These are phyloP conservation scores for Arthrocladium fulminans DNA, from an alignment of 2,329 filamentous ascomycete species.

Conservation along the genomic window DNA sequence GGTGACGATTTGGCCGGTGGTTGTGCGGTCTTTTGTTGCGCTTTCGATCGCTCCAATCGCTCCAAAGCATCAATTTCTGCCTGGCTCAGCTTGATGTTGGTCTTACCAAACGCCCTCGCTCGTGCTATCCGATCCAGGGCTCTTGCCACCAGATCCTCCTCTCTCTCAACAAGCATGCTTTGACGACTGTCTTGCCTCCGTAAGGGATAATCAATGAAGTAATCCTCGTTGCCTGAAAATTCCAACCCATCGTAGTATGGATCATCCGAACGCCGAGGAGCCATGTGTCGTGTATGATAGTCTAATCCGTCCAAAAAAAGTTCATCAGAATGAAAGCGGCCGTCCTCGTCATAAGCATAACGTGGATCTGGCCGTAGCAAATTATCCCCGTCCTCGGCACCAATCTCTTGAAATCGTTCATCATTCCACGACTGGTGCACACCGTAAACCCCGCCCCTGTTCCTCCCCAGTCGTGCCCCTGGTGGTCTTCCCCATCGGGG, in stretches of 20 bases:
- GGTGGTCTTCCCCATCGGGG: constrained; percentile 99
- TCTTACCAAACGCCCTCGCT: constrained; percentile 65
- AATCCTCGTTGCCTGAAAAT: constrained; percentile 39
- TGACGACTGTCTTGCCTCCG: constrained; percentile 23
- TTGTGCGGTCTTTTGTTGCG: constrained; percentile 48
- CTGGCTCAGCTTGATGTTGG: constrained; percentile 69
- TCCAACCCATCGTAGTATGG: constrained; percentile 42
- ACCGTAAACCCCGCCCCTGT: constrained; percentile 40
- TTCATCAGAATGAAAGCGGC: constrained; percentile 49
- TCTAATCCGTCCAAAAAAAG: constrained; percentile 54
- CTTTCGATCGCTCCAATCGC: constrained; percentile 36
- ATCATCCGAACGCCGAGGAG: constrained; percentile 38
- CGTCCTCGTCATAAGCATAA: constrained; percentile 37
- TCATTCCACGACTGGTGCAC: constrained; percentile 43
- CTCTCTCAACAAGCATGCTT: constrained; percentile 51
- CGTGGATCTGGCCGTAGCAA: constrained; percentile 47
- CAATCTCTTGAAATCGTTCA: constrained; percentile 33
- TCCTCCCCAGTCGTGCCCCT: constrained; percentile 63
- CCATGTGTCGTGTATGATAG: constrained; percentile 35
- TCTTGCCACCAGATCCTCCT: constrained; percentile 66
- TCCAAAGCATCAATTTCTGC: constrained; percentile 76
- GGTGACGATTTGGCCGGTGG: constrained; percentile 21
- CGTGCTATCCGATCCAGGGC: constrained; percentile 72
- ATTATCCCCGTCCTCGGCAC: constrained; percentile 42
- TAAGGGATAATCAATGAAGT: constrained; percentile 29